Base-by-base conservation (phyloP, 495 filamentous ascomycete species). In the Penicillium egyptiacum region DNA sequence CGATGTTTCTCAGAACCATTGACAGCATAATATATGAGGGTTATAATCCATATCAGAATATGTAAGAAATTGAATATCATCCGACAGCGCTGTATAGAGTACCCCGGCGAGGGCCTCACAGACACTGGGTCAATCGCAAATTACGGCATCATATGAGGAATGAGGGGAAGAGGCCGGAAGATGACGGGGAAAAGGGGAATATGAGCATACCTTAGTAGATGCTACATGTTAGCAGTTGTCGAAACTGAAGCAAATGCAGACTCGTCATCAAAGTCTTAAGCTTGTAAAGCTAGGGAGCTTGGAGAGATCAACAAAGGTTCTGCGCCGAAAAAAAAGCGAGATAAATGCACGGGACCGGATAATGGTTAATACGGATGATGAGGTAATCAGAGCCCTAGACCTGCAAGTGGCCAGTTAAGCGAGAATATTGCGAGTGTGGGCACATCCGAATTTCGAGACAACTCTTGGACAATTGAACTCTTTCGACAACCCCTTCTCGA, bases 31-130 rank as follows among this genome's bases (percentile, higher is more conserved):
- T 7, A 50, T 7, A 53, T 45, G 8, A 44, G 28, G 17, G 22
- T 17, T 19, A 65, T 30, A 41, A 54, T 42, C 51, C 57, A 63
- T 59, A 68, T 96, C 91, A 96, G 91, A 88, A 94, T 93, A 93
- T 94, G 90, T 95, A 94, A 96, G 90, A 92, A 91, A 91, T 83
- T 81, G 78, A 88, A 84, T 94, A 87, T 96, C 91, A 94, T 79
- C 63, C 82, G 69, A 62, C 78, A 79, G 74, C 61, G 69, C 82
- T 86, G 86, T 88, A 87, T 85, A 76, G 83, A 88, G 78, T 79
- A 17, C 86, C 81, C 89, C 83, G 90, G 91, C 90, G 86, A 86
- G 88, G 83, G 87, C 74, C 77, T 89, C 91, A 87, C 86, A 86
- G 81, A 75, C 72, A 70, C 75, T 69, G 75, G 76, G 86, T 96